These are phyloP conservation scores for Neoboletus brunneissimus DNA, from an alignment of 768 basidiomycete species.

Conservation along the genomic window DNA sequence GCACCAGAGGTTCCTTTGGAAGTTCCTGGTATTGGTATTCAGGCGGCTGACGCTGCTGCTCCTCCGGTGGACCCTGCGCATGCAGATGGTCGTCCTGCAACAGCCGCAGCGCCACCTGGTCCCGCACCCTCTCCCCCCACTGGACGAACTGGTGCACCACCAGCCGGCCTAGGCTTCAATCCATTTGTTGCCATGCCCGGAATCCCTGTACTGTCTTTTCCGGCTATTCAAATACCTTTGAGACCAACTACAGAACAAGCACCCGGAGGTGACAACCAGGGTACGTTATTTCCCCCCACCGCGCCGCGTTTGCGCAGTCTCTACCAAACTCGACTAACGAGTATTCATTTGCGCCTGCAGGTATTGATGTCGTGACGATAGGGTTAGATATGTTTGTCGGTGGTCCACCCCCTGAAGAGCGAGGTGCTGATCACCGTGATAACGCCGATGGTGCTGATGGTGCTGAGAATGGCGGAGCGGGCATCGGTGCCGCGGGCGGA, in stretches of 20 bases:
- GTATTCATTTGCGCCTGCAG: constrained; percentile 7
- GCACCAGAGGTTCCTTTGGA: constrained; percentile 9
- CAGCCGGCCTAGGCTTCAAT: constrained; percentile 14
- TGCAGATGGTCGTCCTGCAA: constrained; percentile 1
- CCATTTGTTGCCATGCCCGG: constrained; percentile 22
- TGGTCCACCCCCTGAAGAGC: constrained; percentile 13
- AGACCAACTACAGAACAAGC: constrained; percentile 8
- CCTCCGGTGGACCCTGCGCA: not conserved
- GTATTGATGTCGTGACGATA: constrained; percentile 34
- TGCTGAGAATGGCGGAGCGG: not conserved
- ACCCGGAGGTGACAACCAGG: constrained; percentile 18
- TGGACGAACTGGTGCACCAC: constrained; percentile 8
- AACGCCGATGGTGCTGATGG: constrained; percentile 4
- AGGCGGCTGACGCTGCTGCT: not conserved
- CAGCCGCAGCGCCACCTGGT: not conserved
- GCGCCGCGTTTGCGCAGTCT: constrained; percentile 6
- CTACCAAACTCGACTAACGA: constrained; percentile 22
- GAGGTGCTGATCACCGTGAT: constrained; percentile 10
- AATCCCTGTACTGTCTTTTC: constrained; percentile 28
- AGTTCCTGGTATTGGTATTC: not conserved
- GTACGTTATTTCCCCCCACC: constrained; percentile 8
- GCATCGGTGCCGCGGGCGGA: constrained; percentile 13
- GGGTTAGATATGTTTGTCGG: constrained; percentile 41
- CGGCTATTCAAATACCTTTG: constrained; percentile 25
- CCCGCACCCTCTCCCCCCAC: not conserved